Evolutionary conservation across 495 filamentous ascomycete species (phyloP), one percentile per base, ranked within the genome.

Genomic region (Penicillium malachiteum): DNA sequence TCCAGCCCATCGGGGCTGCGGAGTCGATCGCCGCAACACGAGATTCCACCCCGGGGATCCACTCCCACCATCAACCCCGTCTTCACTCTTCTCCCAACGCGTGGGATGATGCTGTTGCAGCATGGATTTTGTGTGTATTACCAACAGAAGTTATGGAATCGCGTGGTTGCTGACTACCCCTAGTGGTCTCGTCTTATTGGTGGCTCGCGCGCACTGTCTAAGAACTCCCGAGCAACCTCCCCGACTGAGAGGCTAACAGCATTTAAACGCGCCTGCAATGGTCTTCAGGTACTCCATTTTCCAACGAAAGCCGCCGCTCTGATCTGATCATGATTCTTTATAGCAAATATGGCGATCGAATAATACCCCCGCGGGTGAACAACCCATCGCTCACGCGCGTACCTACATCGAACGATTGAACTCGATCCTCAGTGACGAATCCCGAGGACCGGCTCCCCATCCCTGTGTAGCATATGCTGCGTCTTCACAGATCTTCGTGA

Each of bases 151-250:
- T 9, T 5, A 6, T 1, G 16, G 17, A 34, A 7, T 44, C 3
- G 18, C 10, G 12, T 31, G 17, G 38, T 46, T 11, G 42, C 66
- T 72, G 63, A 70, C 40, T 52, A 8, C 31, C 31, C 51, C 37
- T 62, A 95, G 90, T 95, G 89, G 87, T 90, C 89, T 74, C 87
- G 92, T 73, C 82, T 96, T 63, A 84, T 96, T 73, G 91, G 90
- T 68, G 90, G 90, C 66, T 87, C 85, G 58, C 83, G 84, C 64
- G 80, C 84, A 48, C 81, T 82, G 71, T 81, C 71, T 50, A 82
- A 81, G 71, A 81, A 82, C 70, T 78, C 83, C 58, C 76, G 83
- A 43, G 78, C 85, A 35, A 86, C 86, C 62, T 87, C 91, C 65
- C 90, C 93, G 35, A 86, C 90, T 55, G 85, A 93, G 68, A 89